A percentile compares a stretch with the other conserved stretches of the same genome.
Evolutionary conservation across 192 early-diverging fungal genomes (phyloP).

Genomic region (Dimargaris xerosporica): DNA sequence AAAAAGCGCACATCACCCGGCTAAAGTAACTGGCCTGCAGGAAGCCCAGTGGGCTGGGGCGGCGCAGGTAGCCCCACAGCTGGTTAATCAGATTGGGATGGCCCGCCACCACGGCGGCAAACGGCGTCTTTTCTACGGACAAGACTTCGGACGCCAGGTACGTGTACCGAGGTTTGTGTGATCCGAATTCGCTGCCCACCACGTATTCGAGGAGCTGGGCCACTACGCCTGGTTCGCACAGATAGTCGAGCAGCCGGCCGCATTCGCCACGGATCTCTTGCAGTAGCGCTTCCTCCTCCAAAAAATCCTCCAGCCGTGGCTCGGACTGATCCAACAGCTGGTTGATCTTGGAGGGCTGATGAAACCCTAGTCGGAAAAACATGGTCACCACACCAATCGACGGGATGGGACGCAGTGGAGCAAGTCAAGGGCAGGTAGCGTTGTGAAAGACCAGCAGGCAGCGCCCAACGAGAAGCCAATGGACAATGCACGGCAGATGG

Average conservation of each 20-base stretch:
- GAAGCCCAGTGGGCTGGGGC: conserved; percentile 52
- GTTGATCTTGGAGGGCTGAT: conserved; percentile 81
- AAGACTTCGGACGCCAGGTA: conserved; percentile 28
- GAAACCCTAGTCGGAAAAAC: conserved; percentile 92
- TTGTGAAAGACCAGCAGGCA: too few relatives aligned
- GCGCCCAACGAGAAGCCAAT: too few relatives aligned
- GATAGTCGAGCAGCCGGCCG: conserved; percentile 70
- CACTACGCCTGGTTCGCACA: conserved; percentile 59
- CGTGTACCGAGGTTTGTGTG: conserved; percentile 27
- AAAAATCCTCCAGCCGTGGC: conserved; percentile 74
- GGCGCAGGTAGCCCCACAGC: conserved; percentile 79
- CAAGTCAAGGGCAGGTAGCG: too few relatives aligned
- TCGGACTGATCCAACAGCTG: conserved; percentile 83
- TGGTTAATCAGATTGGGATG: conserved; percentile 43
- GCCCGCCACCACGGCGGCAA: conserved; percentile 12
- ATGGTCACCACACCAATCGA: too few relatives aligned
- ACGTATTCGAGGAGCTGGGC: conserved; percentile 69
- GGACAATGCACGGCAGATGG: too few relatives aligned
- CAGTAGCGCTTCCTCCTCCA: conserved; percentile 84
- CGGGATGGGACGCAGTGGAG: too few relatives aligned
- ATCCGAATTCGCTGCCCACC: conserved; percentile 69
- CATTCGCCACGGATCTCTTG: conserved; percentile 92
- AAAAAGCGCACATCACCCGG: conserved; percentile 74
- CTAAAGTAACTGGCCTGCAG: conserved; percentile 80
- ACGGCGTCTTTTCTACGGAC: conserved; percentile 21